phyloP scores from a whole-genome alignment of 805 yeast genomes.

The Hanseniaspora valbyensis region DNA sequence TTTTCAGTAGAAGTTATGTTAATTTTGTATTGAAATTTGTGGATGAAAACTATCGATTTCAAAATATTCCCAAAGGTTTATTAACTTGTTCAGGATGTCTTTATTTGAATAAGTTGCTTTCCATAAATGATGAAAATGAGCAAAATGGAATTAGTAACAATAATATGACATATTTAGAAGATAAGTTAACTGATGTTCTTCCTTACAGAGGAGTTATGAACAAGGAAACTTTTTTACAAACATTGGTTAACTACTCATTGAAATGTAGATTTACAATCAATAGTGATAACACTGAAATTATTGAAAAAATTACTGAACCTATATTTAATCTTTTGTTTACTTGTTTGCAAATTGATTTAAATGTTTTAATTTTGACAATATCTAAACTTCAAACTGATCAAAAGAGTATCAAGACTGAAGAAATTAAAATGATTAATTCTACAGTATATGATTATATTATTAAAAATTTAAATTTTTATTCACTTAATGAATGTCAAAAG shows the following conservation, averaged over 20 bases:
- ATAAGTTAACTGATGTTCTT: constrained; percentile 8
- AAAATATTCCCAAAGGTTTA: constrained; percentile 27
- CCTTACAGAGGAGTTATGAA: constrained; percentile 13
- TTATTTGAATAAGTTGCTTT: constrained; percentile 23
- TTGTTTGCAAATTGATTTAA: constrained; percentile 39
- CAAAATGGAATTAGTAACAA: constrained; percentile 14
- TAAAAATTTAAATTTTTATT: constrained; percentile 1
- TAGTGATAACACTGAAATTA: neutral
- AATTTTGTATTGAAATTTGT: constrained; percentile 33
- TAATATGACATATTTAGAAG: constrained; percentile 19
- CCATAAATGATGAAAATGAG: constrained; percentile 16
- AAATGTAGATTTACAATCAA: neutral
- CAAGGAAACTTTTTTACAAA: constrained; percentile 8
- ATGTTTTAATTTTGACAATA: constrained; percentile 34
- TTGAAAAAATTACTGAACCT: constrained; percentile 18
- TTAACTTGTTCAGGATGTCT: constrained; percentile 31
- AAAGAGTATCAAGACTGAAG: constrained; percentile 22
- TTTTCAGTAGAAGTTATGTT: constrained; percentile 11
- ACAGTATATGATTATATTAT: constrained; percentile 16
- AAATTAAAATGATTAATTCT: constrained; percentile 27
- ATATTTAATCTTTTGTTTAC: constrained; percentile 33
- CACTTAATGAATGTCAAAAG: constrained; percentile 4
- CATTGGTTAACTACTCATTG: constrained; percentile 8
- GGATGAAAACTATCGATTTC: constrained; percentile 24
- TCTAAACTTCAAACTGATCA: constrained; percentile 27